Evolutionary conservation across 1,284 basidiomycete genomes (phyloP), one percentile per base, ranked within the genome.

Genomic region (Cryptococcus sp.): DNA sequence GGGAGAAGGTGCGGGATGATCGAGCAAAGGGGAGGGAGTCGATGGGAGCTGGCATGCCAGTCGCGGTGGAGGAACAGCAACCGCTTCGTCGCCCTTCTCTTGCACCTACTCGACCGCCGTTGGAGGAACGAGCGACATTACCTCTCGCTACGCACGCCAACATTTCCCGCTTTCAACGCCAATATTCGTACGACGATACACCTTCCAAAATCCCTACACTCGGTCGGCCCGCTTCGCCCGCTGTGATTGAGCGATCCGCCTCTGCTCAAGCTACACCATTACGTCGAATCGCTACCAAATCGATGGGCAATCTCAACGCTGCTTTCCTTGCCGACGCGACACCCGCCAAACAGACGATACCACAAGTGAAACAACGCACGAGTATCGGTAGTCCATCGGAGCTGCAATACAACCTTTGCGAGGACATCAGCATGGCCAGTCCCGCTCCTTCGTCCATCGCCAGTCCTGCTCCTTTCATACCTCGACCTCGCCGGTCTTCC

Each of bases 1-100:
- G 79, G 65, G 73, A 73, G 37, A 72, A 75, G 45, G 62, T 79
- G 19, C 62, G 72, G 34, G 68, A 70, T 14, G 82, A 84, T 81
- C 72, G 86, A 68, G 76, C 76, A 69, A 70, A 47, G 78, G 47
- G 45, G 28, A 48, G 33, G 22, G 52, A 46, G 23, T 26, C 10
- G 3, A 26, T 45, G 19, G 50, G 43, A 3, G 9, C 28, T 14
- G 28, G 28, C 28, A 7, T 31, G 9, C 28, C 28, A 31, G 28
- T 14, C 14, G 9, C 7, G 28, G 53, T 7, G 46, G 45, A 51
- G 45, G 33, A 37, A 18, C 18, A 19, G 11, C 10, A 31, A 5
- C 5, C 16, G 3, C 16, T 34, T 7, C 45, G 48, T 12, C 33
- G 50, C 24, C 46, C 46, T 5, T 56, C 57, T 10, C 45, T 47